A percentile compares a stretch with the other conserved stretches of the same genome.
Evolutionary conservation across 192 early-diverging fungal genomes (phyloP).

Genomic region (Coemansia asiatica): DNA sequence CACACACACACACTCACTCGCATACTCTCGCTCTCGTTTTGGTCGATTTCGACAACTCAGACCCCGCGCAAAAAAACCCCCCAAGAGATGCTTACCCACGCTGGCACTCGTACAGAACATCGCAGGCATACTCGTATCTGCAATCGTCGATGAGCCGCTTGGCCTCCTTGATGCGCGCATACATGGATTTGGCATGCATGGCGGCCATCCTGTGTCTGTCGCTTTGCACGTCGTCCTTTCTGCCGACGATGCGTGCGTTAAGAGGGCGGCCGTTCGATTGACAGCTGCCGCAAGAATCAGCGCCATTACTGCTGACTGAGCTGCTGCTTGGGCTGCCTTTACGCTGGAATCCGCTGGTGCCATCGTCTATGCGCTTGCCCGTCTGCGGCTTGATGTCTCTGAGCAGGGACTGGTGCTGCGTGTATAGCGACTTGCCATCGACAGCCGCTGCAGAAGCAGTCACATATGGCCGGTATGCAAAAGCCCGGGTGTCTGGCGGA

Average conservation of each 20-base stretch:
- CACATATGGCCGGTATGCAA: constrained; percentile 47
- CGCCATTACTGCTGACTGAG: not conserved
- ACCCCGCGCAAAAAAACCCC: not conserved
- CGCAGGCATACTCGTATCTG: constrained; percentile 45
- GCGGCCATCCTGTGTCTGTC: constrained; percentile 28
- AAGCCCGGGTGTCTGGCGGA: constrained; percentile 16
- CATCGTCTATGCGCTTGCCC: not conserved
- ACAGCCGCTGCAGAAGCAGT: constrained; percentile 1
- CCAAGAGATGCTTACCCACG: constrained; percentile 43
- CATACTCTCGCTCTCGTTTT: no score
- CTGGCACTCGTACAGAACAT: constrained; percentile 50
- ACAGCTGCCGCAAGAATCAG: not conserved
- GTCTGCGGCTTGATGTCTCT: not conserved
- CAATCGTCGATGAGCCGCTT: constrained; percentile 36
- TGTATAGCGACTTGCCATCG: not conserved
- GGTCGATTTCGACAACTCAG: not conserved
- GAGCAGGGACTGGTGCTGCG: constrained; percentile 2
- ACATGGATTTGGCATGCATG: constrained; percentile 25
- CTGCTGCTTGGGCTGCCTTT: not conserved
- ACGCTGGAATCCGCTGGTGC: not conserved
- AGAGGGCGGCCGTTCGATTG: not conserved
- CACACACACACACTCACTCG: not conserved
- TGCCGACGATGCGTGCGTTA: not conserved
- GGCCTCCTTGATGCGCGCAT: constrained; percentile 28
- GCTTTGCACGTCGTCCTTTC: not conserved